Evolutionary conservation across 2,329 filamentous ascomycete genomes (phyloP), one percentile per base, ranked within the genome.

Genomic region (Ceratocystiopsis brevicomis): DNA sequence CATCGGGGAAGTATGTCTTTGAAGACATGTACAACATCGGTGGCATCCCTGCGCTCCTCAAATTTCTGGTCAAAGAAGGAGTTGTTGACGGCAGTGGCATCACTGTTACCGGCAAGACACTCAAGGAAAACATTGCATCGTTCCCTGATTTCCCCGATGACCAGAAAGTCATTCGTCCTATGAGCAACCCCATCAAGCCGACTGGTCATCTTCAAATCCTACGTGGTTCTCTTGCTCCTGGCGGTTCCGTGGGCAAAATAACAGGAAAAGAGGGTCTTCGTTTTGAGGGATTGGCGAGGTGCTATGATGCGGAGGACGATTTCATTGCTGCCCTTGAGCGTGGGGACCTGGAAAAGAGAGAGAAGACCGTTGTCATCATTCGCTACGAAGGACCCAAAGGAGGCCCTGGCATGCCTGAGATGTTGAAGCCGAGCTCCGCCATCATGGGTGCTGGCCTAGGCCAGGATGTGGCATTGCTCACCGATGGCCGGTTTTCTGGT

Each of bases 331-430:
- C 85, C 0, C 69, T 95, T 14, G 80, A 81, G 61, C 66, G 70
- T 38, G 83, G 84, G 44, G 68, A 78, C 52, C 84, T 94, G 54
- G 84, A 85, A 51, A 78, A 81, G 57, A 80, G 78, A 50, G 82
- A 93, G 61, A 90, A 93, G 61, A 78, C 88, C 1, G 87, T 94
- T 30, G 73, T 93, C 42, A 77, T 94, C 44, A 88, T 95, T 53
- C 81, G 87, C 42, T 94, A 94, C 59, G 87, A 94, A 58, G 87
- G 87, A 0, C 87, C 87, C 48, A 92, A 88, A 64, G 87, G 87
- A 51, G 87, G 87, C 0, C 87, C 87, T 1, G 87, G 87, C 45
- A 95, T 95, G 80, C 87, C 86, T 32, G 87, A 95, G 64, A 88
- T 93, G 69, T 67, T 95, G 48, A 93, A 93, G 67, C 84, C 87